Conservation (phyloP, 139 green algal genomes). For the Chlorella sp. region DNA sequence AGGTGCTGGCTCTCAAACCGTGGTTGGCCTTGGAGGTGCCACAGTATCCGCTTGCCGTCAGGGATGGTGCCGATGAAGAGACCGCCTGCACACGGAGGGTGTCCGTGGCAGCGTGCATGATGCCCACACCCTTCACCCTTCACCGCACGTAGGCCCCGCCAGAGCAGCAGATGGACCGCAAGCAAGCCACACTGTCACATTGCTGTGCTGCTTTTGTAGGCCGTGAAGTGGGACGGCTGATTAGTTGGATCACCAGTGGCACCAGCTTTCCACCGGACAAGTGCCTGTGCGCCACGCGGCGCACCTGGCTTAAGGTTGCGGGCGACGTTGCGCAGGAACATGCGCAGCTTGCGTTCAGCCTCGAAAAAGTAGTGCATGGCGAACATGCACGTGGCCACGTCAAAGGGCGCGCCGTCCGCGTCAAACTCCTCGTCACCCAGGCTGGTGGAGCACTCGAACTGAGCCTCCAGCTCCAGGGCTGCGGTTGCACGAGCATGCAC, state of each 20-base stretch:
- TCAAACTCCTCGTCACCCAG: conserved; percentile 16
- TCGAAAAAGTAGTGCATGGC: conserved; percentile 94
- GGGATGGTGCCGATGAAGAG: conserved; percentile 82
- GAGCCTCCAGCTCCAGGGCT: background rate
- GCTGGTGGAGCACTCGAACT: conserved; percentile 27
- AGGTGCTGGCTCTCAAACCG: conserved; percentile 48
- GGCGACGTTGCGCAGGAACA: conserved; percentile 77
- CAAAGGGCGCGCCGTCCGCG: conserved; percentile 37
- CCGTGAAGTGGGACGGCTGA: no score
- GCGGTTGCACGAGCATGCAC: background rate
- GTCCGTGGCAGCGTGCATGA: no score
- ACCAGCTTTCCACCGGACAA: no score
- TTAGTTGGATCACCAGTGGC: no score
- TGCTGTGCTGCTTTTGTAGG: no score
- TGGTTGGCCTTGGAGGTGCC: conserved; percentile 12
- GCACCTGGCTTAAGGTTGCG: conserved; percentile 72
- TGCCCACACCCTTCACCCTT: no score
- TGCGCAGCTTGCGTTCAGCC: conserved; percentile 48
- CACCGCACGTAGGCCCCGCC: no score
- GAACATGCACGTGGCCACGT: conserved; percentile 90
- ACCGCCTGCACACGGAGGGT: conserved; percentile 54
- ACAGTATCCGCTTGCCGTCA: conserved; percentile 62
- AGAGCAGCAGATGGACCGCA: no score
- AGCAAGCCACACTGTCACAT: no score
- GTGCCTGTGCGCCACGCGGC: no score